Conservation (phyloP, 345 rosid species). For the thale cress (Arabidopsis thaliana) region TAIR10.1 NC_003070.9:26073501-26074000, state of each 20-base stretch:
- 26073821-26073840: conserved; percentile 50
- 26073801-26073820: conserved; percentile 46
- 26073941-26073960: conserved; percentile 19
- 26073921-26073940: conserved; percentile 51
- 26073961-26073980: conserved; percentile 32
- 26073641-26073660: conserved; percentile 46
- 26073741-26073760: conserved; percentile 49
- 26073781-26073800: conserved; percentile 59
- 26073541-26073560: conserved; percentile 48
- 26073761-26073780: conserved; percentile 41
- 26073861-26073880: conserved; percentile 55
- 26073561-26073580: conserved; percentile 45
- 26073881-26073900: conserved; percentile 50
- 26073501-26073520: conserved; percentile 74
- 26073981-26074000: conserved; percentile 27
- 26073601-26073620: conserved; percentile 49
- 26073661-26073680: conserved; percentile 47
- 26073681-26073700: conserved; percentile 48
- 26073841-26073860: conserved; percentile 69
- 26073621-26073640: conserved; percentile 65
- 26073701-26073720: conserved; percentile 47
- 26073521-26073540: conserved; percentile 51
- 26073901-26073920: conserved; percentile 42
- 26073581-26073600: conserved; percentile 50
- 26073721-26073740: conserved; percentile 40